Evolutionary conservation across 1,284 basidiomycete species (phyloP).

Genomic region (Sanghuangporus baumii): DNA sequence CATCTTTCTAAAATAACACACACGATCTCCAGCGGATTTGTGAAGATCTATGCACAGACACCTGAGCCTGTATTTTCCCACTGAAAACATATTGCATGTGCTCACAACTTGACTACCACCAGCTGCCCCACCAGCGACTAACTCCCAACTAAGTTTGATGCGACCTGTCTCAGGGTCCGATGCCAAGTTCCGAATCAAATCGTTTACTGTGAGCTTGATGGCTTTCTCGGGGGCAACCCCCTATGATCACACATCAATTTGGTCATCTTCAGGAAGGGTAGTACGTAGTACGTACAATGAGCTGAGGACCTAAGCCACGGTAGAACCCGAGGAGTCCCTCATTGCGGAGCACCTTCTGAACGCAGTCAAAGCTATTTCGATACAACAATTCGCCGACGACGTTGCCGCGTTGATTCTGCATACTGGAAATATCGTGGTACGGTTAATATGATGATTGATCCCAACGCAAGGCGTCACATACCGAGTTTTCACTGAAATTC

Average conservation of each 20-base stretch:
- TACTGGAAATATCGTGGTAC: slow-evolving; percentile 39
- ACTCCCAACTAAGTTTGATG: slow-evolving; percentile 83
- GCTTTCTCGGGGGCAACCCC: slow-evolving; percentile 99
- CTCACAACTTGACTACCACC: slow-evolving; percentile 93
- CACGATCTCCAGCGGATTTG: slow-evolving; percentile 94
- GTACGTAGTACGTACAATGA: slow-evolving; percentile 57
- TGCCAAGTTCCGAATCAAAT: slow-evolving; percentile 77
- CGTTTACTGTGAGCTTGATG: slow-evolving; percentile 96
- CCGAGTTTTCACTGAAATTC: slow-evolving; percentile 50
- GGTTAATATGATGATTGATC: slow-evolving; percentile 5
- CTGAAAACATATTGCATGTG: not conserved
- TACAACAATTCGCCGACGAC: slow-evolving; percentile 94
- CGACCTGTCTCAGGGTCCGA: slow-evolving; percentile 94
- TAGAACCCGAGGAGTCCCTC: slow-evolving; percentile 96
- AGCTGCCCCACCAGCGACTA: slow-evolving; percentile 88
- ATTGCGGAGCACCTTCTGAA: slow-evolving; percentile 89
- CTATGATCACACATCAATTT: slow-evolving; percentile 33
- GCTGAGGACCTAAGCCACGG: slow-evolving; percentile 90
- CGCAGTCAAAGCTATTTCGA: slow-evolving; percentile 92
- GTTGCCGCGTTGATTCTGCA: slow-evolving; percentile 96
- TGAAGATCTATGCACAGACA: slow-evolving; percentile 64
- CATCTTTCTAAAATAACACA: slow-evolving; percentile 32
- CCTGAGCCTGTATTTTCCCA: slow-evolving; percentile 18
- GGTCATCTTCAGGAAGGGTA: not conserved
- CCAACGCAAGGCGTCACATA: slow-evolving; percentile 30